phyloP scores from a whole-genome alignment of 441 rosid genomes.

The Croton setiger region DNA sequence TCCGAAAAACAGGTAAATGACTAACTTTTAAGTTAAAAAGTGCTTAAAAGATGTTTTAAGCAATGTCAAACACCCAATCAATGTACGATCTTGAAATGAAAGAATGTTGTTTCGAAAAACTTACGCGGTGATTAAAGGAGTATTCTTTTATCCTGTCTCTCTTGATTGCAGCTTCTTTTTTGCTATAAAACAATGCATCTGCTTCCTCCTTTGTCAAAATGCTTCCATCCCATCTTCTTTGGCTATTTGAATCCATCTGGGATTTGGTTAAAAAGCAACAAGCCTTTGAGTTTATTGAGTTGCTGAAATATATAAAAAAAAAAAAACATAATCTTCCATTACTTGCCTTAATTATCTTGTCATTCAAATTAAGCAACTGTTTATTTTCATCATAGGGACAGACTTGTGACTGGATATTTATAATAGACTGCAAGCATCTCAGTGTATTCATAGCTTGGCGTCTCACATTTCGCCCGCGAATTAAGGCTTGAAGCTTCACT shows the following conservation, averaged over 20 bases:
- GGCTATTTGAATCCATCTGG: constrained; percentile 63
- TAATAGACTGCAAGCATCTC: constrained; percentile 78
- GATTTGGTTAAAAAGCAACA: background rate
- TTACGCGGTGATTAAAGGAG: constrained; percentile 64
- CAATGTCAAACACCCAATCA: too few species aligned
- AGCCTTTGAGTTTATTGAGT: background rate
- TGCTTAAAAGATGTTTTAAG: too few species aligned
- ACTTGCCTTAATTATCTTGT: constrained; percentile 18
- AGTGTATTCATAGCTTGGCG: constrained; percentile 75
- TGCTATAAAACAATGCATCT: constrained; percentile 52
- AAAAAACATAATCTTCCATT: background rate
- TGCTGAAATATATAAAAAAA: background rate
- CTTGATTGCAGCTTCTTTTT: constrained; percentile 67
- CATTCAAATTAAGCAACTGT: constrained; percentile 1
- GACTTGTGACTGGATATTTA: constrained; percentile 71
- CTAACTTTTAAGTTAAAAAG: too few species aligned
- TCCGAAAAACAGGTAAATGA: too few species aligned
- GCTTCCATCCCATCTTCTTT: constrained; percentile 82
- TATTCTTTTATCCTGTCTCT: constrained; percentile 72
- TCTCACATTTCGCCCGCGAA: constrained; percentile 74
- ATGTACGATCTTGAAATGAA: background rate
- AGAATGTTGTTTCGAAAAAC: background rate
- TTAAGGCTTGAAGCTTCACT: constrained; percentile 87
- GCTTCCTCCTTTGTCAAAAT: constrained; percentile 75
- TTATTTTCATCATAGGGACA: constrained; percentile 32